These are phyloP conservation scores for Pseudogymnoascus sp. DNA, from an alignment of 2,329 filamentous ascomycete genomes.

Conservation along the genomic window DNA sequence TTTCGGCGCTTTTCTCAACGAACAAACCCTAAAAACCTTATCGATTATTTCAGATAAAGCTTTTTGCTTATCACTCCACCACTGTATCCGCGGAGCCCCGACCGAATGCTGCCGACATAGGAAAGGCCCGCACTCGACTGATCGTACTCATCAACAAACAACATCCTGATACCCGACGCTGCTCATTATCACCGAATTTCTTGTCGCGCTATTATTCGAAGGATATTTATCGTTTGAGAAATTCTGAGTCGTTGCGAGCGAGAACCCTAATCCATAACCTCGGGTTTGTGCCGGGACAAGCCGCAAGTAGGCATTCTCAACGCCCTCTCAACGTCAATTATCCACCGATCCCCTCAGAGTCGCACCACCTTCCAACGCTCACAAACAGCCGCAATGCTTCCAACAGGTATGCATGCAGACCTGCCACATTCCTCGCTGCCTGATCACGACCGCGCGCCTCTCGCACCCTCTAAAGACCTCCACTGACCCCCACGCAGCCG, in stretches of 20 bases:
- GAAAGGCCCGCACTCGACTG: not conserved
- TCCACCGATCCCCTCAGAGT: not conserved
- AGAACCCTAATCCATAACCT: not conserved
- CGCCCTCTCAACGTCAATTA: conserved; percentile 9
- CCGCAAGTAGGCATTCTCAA: conserved; percentile 2
- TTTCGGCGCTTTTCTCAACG: not conserved
- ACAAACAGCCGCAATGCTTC: not conserved
- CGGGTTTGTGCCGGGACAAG: conserved; percentile 6
- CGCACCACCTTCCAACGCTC: not conserved
- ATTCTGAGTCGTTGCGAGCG: not conserved
- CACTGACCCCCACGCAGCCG: conserved; percentile 31
- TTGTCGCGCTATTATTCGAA: not conserved
- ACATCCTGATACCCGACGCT: not conserved
- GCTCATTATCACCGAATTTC: not conserved
- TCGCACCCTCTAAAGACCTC: not conserved
- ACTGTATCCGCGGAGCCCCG: not conserved
- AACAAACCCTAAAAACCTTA: conserved; percentile 7
- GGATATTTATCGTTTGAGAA: not conserved
- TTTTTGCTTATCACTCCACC: conserved; percentile 7
- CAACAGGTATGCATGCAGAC: conserved; percentile 4
- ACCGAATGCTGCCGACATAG: not conserved
- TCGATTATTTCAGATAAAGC: conserved; percentile 4
- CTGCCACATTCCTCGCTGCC: not conserved
- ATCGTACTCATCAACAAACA: not conserved
- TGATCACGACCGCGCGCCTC: not conserved